Conservation (phyloP, 768 basidiomycete species). For the Tephrocybe sp. region DNA sequence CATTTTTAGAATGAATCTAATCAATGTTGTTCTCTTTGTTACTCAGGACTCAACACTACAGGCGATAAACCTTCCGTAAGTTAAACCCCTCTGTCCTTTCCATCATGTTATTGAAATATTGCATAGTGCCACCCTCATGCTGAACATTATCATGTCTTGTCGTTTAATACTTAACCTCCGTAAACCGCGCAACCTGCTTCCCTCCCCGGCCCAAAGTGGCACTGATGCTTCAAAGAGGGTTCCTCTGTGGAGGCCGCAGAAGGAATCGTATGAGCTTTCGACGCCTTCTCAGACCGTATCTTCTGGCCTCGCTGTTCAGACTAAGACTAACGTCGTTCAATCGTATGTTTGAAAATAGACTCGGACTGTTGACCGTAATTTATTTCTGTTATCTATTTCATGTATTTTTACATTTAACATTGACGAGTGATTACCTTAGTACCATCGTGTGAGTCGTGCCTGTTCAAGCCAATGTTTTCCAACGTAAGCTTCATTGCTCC, state of each 20-base stretch:
- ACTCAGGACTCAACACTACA: constrained; percentile 13
- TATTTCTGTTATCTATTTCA: too few relatives aligned
- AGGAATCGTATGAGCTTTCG: background rate
- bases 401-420: too few relatives aligned
- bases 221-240: background rate
- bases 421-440: too few relatives aligned
- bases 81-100: background rate
- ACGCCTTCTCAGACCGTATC: background rate
- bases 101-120: background rate
- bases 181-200: constrained; percentile 5
- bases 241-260: constrained; percentile 6
- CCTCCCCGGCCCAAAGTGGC: background rate
- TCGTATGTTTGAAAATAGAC: background rate
- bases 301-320: background rate
- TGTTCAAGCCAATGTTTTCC: too few relatives aligned
- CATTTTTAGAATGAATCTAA: constrained; percentile 16
- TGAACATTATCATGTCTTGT: constrained; percentile 24
- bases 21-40: constrained; percentile 21
- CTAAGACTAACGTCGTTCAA: constrained; percentile 1
- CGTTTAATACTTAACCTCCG: constrained; percentile 23
- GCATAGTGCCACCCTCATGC: constrained; percentile 19
- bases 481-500: too few relatives aligned
- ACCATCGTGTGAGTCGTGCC: too few relatives aligned
- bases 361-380: too few relatives aligned
- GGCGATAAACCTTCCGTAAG: constrained; percentile 22